Conservation (phyloP, 1,139 yeast species). For the Geotrichum reessii region DNA sequence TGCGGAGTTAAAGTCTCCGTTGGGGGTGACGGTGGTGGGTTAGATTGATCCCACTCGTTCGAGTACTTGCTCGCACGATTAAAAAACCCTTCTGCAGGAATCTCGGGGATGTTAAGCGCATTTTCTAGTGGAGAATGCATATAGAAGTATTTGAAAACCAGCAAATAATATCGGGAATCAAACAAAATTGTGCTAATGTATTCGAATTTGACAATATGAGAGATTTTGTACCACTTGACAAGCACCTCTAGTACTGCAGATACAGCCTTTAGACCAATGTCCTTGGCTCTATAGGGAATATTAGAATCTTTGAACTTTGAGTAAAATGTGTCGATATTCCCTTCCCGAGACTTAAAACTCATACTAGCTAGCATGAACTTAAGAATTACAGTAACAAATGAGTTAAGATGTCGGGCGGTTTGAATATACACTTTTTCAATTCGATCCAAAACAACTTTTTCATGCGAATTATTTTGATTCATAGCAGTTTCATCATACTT, state of each 20-base stretch:
- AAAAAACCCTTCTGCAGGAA: constrained; percentile 45
- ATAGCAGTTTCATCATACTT: constrained; percentile 17
- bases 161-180: constrained; percentile 61
- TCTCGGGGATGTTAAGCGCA: constrained; percentile 31
- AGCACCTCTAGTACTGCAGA: constrained; percentile 50
- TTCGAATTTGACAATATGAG: constrained; percentile 74
- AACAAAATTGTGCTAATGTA: constrained; percentile 65
- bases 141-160: constrained; percentile 39
- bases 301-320: constrained; percentile 9
- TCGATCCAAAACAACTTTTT: constrained; percentile 47
- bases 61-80: constrained; percentile 38
- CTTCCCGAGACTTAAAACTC: constrained; percentile 20
- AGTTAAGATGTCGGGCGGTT: constrained; percentile 51
- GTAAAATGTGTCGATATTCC: constrained; percentile 19
- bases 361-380: constrained; percentile 52
- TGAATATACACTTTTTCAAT: constrained; percentile 56
- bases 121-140: constrained; percentile 36
- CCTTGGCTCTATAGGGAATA: constrained; percentile 50
- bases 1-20: constrained; percentile 5
- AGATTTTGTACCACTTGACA: constrained; percentile 70
- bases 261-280: constrained; percentile 57
- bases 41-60: constrained; percentile 18
- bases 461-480: constrained; percentile 17
- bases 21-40: constrained; percentile 13
- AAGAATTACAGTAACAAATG: constrained; percentile 57